Evolutionary conservation across 345 rosid species (phyloP), one percentile per base, ranked within the genome.

Genomic region (Combretum micranthum): DNA sequence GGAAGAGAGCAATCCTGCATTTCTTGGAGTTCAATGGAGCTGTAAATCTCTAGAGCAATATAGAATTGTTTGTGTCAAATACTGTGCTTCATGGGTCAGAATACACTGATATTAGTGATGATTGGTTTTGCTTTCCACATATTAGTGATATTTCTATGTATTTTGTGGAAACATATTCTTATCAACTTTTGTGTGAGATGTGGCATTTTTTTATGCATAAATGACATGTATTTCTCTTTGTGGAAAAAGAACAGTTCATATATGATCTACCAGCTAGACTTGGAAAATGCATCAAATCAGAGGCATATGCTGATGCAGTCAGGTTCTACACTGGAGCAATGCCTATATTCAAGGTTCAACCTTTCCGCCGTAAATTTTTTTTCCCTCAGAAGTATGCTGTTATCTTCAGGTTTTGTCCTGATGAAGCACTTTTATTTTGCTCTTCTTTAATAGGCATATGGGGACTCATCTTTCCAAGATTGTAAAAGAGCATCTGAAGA

Each of bases 261-360:
- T 94, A 87, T 70, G 99, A 94, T 78, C 84, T 94, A 73, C 99
- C 99, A 4, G 87, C 92, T 64, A 84, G 92, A 73, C 99, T 94
- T 69, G 85, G 78, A 71, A 94, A 84, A 61, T 94, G 95, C 71
- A 87, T 87, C 67, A 82, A 90, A 76, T 80, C 93, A 42, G 97
- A 94, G 75, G 79, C 85, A 44, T 94, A 94, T 74, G 88, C 88
- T 16, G 96, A 90, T 82, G 99, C 99, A 50, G 97, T 94, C 71
- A 87, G 81, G 75, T 90, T 85, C 73, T 94, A 87, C 59, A 84
- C 72, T 22, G 99, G 99, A 73, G 97, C 97, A 56, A 87, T 85
- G 90, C 99, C 99, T 68, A 90, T 94, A 74, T 83, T 94, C 64
- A 85, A 90, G 99, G 97, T 85, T n/a, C 45, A 20, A 32, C 46